Conservation (phyloP, 2,329 filamentous ascomycete genomes). For the Colletotrichum acutatum region DNA sequence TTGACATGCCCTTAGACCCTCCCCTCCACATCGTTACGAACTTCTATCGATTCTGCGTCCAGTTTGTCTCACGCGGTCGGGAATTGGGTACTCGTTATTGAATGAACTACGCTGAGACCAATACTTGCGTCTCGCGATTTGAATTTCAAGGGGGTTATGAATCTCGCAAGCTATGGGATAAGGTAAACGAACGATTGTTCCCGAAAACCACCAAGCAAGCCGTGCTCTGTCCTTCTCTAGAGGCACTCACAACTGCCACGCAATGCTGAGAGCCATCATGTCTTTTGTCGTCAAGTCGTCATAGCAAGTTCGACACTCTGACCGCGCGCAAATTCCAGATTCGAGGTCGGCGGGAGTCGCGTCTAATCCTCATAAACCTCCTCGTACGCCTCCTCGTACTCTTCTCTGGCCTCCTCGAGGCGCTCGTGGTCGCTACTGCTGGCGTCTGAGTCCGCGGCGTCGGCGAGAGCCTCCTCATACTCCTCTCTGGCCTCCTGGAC, state of each 20-base stretch:
- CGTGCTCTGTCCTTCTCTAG: constrained; percentile 4
- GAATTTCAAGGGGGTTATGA: constrained; percentile 14
- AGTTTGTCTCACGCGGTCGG: constrained; percentile 3
- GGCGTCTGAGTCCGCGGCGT: constrained; percentile 52
- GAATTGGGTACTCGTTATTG: not conserved
- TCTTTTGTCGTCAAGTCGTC: constrained; percentile 26
- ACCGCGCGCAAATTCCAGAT: constrained; percentile 3
- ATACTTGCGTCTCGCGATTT: constrained; percentile 19
- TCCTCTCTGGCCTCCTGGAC: constrained; percentile 54
- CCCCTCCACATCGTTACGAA: not conserved
- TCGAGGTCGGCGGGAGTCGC: not conserved
- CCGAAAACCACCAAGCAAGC: constrained; percentile 18
- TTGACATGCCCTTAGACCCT: not conserved
- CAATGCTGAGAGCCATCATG: constrained; percentile 29
- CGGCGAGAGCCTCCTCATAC: constrained; percentile 55
- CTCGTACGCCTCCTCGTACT: constrained; percentile 62
- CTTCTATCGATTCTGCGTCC: not conserved
- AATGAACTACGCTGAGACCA: constrained; percentile 13
- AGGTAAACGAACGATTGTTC: constrained; percentile 15
- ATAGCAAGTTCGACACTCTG: constrained; percentile 14
- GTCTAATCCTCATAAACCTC: constrained; percentile 48
- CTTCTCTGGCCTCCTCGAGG: constrained; percentile 62
- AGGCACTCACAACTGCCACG: constrained; percentile 25
- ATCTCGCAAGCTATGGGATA: constrained; percentile 6
- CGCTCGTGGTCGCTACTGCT: constrained; percentile 64